Evolutionary conservation across 805 yeast species (phyloP).

Genomic region (Ogataea methanolica): DNA sequence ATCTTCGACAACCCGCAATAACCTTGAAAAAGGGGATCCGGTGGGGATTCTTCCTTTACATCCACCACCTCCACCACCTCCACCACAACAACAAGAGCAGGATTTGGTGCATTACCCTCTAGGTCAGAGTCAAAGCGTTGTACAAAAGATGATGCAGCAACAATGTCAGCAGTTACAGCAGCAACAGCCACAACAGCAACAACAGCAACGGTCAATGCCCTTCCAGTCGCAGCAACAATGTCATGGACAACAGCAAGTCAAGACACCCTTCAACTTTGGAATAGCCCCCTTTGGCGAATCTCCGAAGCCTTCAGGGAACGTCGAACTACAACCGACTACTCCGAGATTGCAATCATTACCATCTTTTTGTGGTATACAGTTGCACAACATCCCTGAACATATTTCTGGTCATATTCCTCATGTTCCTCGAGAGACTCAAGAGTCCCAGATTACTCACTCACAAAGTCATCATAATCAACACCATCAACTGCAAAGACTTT

Average conservation of each 20-base stretch:
- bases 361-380: conserved; percentile 9
- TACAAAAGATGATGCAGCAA: neutral
- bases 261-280: conserved; percentile 5
- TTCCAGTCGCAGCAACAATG: neutral
- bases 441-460: neutral
- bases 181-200: neutral
- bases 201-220: neutral
- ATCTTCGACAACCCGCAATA: neutral
- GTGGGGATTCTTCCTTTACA: too few relatives aligned
- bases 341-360: conserved; percentile 6
- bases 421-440: neutral
- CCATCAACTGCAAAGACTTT: conserved; percentile 4
- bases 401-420: conserved; percentile 1
- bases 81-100: too few relatives aligned
- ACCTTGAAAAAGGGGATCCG: too few relatives aligned
- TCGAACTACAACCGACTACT: conserved; percentile 2
- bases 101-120: too few relatives aligned
- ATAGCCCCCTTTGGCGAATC: conserved; percentile 11
- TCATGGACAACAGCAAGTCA: neutral
- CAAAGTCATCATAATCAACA: neutral
- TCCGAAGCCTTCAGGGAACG: conserved; percentile 1
- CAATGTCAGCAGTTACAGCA: neutral
- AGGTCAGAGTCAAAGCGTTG: too few relatives aligned
- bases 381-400: conserved; percentile 20
- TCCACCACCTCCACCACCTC: too few relatives aligned